A percentile compares a stretch with the other conserved stretches of the same genome.
phyloP scores from a whole-genome alignment of 2,329 filamentous ascomycete species.

The Talaromyces sp. region DNA sequence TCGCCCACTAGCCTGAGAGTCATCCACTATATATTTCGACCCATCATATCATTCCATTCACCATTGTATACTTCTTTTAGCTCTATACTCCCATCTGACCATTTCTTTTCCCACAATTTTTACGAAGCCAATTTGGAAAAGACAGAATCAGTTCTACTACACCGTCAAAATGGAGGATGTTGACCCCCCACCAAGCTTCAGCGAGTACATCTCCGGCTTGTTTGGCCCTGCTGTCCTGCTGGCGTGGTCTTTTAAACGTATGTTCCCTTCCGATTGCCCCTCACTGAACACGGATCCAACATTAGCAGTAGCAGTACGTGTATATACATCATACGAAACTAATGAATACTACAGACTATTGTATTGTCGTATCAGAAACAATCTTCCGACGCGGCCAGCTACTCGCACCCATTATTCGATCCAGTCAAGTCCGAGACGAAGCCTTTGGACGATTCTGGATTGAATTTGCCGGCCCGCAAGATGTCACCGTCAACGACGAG shows the following conservation, averaged over 20 bases:
- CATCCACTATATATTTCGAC: constrained; percentile 1
- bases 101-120: background rate
- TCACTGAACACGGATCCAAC: background rate
- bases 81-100: background rate
- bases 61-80: background rate
- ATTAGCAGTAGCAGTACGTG: background rate
- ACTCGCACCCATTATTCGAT: constrained; percentile 35
- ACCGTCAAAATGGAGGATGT: constrained; percentile 1
- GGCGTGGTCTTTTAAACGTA: constrained; percentile 20
- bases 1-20: background rate
- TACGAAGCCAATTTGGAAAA: background rate
- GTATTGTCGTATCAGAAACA: constrained; percentile 33
- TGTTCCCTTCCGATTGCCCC: background rate
- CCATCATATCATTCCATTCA: background rate
- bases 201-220: constrained; percentile 19
- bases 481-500: background rate
- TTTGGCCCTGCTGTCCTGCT: constrained; percentile 20
- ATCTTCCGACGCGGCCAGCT: constrained; percentile 36
- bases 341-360: constrained; percentile 31
- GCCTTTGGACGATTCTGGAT: constrained; percentile 45
- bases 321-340: background rate
- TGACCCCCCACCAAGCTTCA: constrained; percentile 1
- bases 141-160: background rate
- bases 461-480: constrained; percentile 26
- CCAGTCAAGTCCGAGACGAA: constrained; percentile 37